These are phyloP conservation scores for Hyaloscypha finlandica DNA, from an alignment of 495 filamentous ascomycete genomes.

Conservation along the genomic window DNA sequence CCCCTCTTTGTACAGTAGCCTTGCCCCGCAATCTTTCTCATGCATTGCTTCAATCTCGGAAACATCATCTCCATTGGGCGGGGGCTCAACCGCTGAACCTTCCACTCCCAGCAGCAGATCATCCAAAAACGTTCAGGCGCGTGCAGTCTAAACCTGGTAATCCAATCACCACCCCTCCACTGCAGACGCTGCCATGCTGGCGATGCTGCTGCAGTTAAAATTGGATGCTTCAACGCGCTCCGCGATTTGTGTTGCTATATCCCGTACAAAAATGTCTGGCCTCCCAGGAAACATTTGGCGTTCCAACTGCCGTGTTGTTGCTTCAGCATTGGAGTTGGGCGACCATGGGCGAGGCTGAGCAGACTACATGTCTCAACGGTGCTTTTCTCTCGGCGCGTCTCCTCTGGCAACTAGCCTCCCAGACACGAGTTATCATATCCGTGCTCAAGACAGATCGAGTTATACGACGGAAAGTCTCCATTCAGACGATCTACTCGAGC, in stretches of 20 bases:
- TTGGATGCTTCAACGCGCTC: background rate
- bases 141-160: background rate
- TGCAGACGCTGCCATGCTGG: background rate
- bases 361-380: background rate
- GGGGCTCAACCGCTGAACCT: background rate
- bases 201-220: background rate
- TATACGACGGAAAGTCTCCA: slow-evolving; percentile 2
- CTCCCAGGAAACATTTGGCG: background rate
- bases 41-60: slow-evolving; percentile 5
- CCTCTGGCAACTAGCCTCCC: background rate
- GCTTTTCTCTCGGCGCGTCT: background rate
- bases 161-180: slow-evolving; percentile 1
- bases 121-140: background rate
- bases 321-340: background rate
- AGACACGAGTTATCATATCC: background rate
- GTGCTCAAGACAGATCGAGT: slow-evolving; percentile 9
- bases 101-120: background rate
- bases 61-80: background rate
- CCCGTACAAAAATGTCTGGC: background rate
- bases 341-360: slow-evolving; percentile 3
- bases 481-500: slow-evolving; percentile 5
- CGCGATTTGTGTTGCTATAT: background rate
- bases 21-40: background rate
- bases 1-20: background rate
- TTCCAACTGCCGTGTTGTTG: background rate